Evolutionary conservation across 1,284 basidiomycete genomes (phyloP), one percentile per base, ranked within the genome.

Genomic region (Sphagnurus paluster): DNA sequence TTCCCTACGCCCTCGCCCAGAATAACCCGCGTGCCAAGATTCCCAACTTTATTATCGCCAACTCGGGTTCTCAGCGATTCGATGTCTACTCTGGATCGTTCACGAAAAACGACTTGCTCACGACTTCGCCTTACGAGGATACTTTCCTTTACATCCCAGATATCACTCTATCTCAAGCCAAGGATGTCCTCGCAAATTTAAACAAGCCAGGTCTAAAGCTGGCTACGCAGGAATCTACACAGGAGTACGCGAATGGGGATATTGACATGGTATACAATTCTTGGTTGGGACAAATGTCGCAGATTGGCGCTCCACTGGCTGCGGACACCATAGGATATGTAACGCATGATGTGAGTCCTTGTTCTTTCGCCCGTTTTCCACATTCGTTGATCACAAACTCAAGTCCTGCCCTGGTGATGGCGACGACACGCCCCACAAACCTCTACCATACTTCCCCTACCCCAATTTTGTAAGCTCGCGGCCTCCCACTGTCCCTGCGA

Each of bases 71-170:
- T n/a, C 74, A 85, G 58, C 79, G 90, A 36, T 92, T 85, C 67
- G 83, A 90, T 56, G 63, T 93, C 35, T 81, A 78, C 59, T 52
- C 70, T 1, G 90, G 89, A 1, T 53, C 78, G 2, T 92, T 92
- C 67, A 85, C 84, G 36, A 80, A 80, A 59, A 90, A 92, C 62
- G 89, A 92, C 62, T 81, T 90, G 60, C 74, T 90, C 19, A 87
- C 86, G 0, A 76, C 80, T 1, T 82, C 78, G n/a, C 86, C 86
- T 0, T 90, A 83, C 58, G 55, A 65, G 0, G 78, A 88, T 56
- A 44, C 68, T 6, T 86, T 88, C 68, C 52, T 76, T n/a, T 87
- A 74, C 60, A 74, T 89, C 35, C 65, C 78, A 1, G 68, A 76
- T 30, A 67, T 87, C 36, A 61, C 71, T 0, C 63, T 76, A 4